Percentiles rank a stretch among this genome's conserved stretches.
Conservation (phyloP, 352 stramenopile species). For the Proteromonas lacertae region DNA sequence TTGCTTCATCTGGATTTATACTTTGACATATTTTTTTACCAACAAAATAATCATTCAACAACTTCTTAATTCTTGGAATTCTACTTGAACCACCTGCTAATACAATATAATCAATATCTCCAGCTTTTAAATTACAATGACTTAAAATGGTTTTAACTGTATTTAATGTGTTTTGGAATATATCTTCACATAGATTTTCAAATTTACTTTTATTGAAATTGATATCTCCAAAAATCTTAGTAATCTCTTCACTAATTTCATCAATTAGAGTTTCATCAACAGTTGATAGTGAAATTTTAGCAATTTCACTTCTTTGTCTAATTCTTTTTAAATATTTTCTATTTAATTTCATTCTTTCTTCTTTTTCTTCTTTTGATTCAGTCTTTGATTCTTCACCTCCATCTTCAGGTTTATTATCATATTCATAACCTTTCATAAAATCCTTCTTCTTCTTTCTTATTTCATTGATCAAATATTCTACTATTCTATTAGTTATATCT, state of each 20-base stretch:
- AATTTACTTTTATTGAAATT: constrained; percentile 14
- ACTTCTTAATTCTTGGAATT: constrained; percentile 19
- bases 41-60: constrained; percentile 18
- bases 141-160: constrained; percentile 20
- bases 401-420: no score
- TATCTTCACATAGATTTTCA: constrained; percentile 11
- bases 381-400: no score
- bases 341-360: no score
- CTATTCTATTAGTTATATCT: constrained; percentile 21
- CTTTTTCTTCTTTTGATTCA: no score
- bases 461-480: constrained; percentile 32
- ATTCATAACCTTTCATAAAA: no score
- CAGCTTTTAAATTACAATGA: constrained; percentile 7
- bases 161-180: constrained; percentile 36
- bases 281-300: constrained; percentile 15
- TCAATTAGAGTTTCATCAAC: constrained; percentile 12
- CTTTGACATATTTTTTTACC: constrained; percentile 50
- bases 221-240: constrained; percentile 14
- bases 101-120: constrained; percentile 20
- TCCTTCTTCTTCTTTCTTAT: no score
- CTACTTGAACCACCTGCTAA: constrained; percentile 21
- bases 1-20: constrained; percentile 18
- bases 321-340: constrained; percentile 11
- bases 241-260: constrained; percentile 15
- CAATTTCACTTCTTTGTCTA: constrained; percentile 12